These are phyloP conservation scores for Deinandra increscens DNA, from an alignment of 129 eudicot species.

Conservation along the genomic window DNA sequence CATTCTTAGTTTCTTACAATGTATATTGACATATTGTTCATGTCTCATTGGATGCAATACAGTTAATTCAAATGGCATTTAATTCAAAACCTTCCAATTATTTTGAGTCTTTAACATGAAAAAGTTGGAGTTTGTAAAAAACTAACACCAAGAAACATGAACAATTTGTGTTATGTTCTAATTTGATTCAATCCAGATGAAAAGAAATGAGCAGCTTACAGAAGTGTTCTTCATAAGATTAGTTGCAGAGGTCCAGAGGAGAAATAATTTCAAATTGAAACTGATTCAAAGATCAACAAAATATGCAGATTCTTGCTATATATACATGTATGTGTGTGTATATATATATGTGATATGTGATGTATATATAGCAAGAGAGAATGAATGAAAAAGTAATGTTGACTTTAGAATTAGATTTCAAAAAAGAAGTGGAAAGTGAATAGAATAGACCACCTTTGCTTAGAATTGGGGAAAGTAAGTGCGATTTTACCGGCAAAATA, in stretches of 20 bases:
- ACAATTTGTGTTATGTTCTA: background rate
- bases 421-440: conserved; percentile 29
- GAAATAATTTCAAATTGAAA: background rate
- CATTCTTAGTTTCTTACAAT: background rate
- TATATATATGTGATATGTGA: background rate
- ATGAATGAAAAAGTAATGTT: conserved; percentile 20
- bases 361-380: conserved; percentile 15
- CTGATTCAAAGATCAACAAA: conserved; percentile 20
- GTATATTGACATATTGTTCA: background rate
- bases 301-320: conserved; percentile 24
- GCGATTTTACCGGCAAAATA: conserved; percentile 32
- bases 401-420: conserved; percentile 21
- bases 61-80: background rate
- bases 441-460: conserved; percentile 32
- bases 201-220: conserved; percentile 24
- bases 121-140: background rate
- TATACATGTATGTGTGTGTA: background rate
- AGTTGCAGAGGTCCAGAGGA: conserved; percentile 6
- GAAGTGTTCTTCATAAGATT: conserved; percentile 35
- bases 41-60: conserved; percentile 10
- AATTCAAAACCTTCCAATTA: background rate
- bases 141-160: background rate
- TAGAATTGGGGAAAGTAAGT: conserved; percentile 12
- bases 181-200: conserved; percentile 7
- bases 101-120: background rate